Conservation (phyloP, 2,329 filamentous ascomycete species). For the Neonectria neomacrospora region DNA sequence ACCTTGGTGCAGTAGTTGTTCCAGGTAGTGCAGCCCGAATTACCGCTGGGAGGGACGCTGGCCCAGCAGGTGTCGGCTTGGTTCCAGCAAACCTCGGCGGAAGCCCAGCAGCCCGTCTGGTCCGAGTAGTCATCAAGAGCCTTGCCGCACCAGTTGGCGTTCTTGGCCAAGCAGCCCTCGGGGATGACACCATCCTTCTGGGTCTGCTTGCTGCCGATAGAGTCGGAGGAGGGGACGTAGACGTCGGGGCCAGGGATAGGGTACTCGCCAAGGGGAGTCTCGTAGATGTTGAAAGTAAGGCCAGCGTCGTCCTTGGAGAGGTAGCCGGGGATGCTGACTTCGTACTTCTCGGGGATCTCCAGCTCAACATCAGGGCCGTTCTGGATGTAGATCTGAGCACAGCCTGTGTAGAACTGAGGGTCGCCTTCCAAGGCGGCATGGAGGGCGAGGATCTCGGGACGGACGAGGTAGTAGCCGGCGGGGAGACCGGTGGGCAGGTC, state of each 20-base stretch:
- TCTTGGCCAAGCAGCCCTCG: conserved; percentile 67
- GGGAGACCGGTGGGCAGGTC: conserved; percentile 70
- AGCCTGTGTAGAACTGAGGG: conserved; percentile 80
- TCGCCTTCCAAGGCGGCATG: conserved; percentile 69
- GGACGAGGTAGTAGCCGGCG: conserved; percentile 75
- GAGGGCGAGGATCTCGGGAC: conserved; percentile 76
- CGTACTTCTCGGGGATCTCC: conserved; percentile 58
- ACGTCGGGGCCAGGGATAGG: conserved; percentile 67
- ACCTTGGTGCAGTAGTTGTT: conserved; percentile 68
- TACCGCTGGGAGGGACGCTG: conserved; percentile 67
- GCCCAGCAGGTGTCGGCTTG: conserved; percentile 71
- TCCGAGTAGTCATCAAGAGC: conserved; percentile 67
- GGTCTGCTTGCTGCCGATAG: conserved; percentile 32
- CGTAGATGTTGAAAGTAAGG: conserved; percentile 74
- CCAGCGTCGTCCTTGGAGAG: conserved; percentile 64
- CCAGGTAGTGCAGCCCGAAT: conserved; percentile 69
- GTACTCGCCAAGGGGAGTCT: conserved; percentile 56
- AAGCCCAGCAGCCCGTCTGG: conserved; percentile 69
- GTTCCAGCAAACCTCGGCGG: conserved; percentile 65
- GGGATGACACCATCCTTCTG: conserved; percentile 63
- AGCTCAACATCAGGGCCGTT: conserved; percentile 57
- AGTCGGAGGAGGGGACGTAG: conserved; percentile 55
- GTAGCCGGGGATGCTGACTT: conserved; percentile 75
- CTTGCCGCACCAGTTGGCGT: conserved; percentile 78
- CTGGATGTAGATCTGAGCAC: conserved; percentile 75